Base-by-base conservation (phyloP, 2,329 filamentous ascomycete genomes). In the Sarocladium kiliense region DNA sequence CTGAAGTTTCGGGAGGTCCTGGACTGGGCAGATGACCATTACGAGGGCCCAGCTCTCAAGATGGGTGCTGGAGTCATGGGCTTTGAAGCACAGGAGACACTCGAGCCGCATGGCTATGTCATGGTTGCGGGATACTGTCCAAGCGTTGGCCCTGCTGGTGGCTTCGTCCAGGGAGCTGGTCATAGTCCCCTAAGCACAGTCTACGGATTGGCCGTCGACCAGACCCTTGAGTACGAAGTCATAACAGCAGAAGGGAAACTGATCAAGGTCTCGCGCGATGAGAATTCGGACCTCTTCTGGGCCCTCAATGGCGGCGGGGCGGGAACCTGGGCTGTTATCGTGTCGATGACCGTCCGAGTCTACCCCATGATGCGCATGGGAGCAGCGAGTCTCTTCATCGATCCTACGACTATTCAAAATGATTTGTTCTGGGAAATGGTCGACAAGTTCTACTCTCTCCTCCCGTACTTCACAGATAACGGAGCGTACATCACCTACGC, bases 141-240 rank as follows among this genome's bases (percentile, higher is more conserved):
- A 1, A 79, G 77, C 0, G 82, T 87, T 7, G 82, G 83, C 1
- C 62, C 83, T 2, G 77, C 80, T 0, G 85, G 84, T n/a, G 83
- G 84, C 1, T 87, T 81, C 61, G 77, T 73, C 1, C 79, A 83
- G 61, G 82, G 81, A 4, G 84, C 80, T 18, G 84, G 84, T 0
- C 80, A 84, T 61, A 76, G 74, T 1, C 69, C 76, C 1, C 70
- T 86, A 2, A 72, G 71, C 14, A 77, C 77, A 0, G 66, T 64
- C 7, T 80, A 78, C 54, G 84, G 84, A 6, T 68, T 88, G 1
- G 79, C 68, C 10, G 81, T 80, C 0, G 84, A 87, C 62, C 77
- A 86, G 54, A 74, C 77, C 0, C 70, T 86, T 1, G 71, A 77
- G 54, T 79, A 71, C 56, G 73, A 82, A 57, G 78, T 84, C 1